Evolutionary conservation across 306 rosid species (phyloP).

Genomic region (Trifolium repens): DNA sequence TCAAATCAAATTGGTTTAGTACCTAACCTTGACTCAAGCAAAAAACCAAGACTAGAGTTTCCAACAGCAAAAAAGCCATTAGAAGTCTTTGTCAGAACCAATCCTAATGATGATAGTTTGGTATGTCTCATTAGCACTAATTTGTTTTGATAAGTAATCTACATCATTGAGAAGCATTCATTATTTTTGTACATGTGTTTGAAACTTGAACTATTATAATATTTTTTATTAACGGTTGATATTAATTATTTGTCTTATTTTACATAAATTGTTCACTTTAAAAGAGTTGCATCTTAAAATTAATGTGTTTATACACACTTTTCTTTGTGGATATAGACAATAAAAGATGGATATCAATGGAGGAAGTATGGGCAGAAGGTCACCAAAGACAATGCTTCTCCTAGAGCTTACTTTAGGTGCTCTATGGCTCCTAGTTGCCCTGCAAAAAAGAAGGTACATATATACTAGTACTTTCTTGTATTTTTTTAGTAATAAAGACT

Average conservation of each 20-base stretch:
- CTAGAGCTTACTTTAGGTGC: slow-evolving; percentile 84
- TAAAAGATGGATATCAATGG: slow-evolving; percentile 77
- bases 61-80: slow-evolving; percentile 47
- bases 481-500: not conserved
- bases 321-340: slow-evolving; percentile 35
- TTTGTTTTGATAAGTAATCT: not conserved
- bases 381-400: slow-evolving; percentile 74
- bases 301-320: not conserved
- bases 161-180: no score
- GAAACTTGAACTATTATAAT: not conserved
- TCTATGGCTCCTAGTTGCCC: slow-evolving; percentile 74
- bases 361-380: slow-evolving; percentile 87
- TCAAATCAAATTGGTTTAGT: slow-evolving; percentile 30
- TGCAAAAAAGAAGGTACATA: slow-evolving; percentile 74
- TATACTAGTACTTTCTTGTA: not conserved
- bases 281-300: not conserved
- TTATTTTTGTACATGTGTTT: not conserved
- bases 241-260: not conserved
- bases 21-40: slow-evolving; percentile 38
- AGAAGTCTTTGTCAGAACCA: slow-evolving; percentile 57
- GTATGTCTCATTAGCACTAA: slow-evolving; percentile 36
- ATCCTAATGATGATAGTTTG: slow-evolving; percentile 56
- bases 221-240: not conserved
- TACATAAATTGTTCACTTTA: not conserved
- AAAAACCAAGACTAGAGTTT: slow-evolving; percentile 53